Evolutionary conservation across 1,284 basidiomycete genomes (phyloP), one percentile per base, ranked within the genome.

Genomic region (Ganoderma lucidum): DNA sequence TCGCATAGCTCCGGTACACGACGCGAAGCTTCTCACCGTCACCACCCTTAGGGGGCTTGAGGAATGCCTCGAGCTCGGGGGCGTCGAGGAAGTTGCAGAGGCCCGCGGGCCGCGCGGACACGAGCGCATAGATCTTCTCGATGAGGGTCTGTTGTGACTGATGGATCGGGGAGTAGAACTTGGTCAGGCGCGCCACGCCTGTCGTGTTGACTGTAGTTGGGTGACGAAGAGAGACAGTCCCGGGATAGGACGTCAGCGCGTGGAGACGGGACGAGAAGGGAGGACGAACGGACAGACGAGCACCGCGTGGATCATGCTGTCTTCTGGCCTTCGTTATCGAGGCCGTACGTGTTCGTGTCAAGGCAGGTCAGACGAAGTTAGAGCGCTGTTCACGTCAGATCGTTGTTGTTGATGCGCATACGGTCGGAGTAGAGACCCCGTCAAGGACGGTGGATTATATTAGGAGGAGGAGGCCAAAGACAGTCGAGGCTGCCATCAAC

Each of bases 11-110:
- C 68, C 93, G 83, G 77, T 95, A 95, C 23, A 95, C 92, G 30
- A 95, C 91, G 66, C 90, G 84, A 84, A 92, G 90, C 76, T 88
- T 85, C 72, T 93, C 91, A 55, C 78, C 87, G 30, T 82, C 80
- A 32, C 51, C 68, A 65, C 83, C 85, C 70, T 87, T 87, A 37
- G 87, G 48, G 3, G 48, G 87, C 3, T 87, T 88, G 60, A 94
- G 83, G 74, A 90, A 90, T n/a, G 87, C 86, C 77, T 93, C 91
- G 37, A 97, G 86, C 80, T 96, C 95, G 14, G 96, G 96, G 2
- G 95, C 95, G 78, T 97, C 96, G 37, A 97, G 87, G 78, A 97
- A 97, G 81, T 96, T 96, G 82, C 96, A 97, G n/a, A 96, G 84
- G 6, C 90, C 89, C 0, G 88, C 81, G 8, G 93, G 92, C 15